Base-by-base conservation (phyloP, 1,139 yeast genomes). In the Kurtzmaniella quercitrusa region DNA sequence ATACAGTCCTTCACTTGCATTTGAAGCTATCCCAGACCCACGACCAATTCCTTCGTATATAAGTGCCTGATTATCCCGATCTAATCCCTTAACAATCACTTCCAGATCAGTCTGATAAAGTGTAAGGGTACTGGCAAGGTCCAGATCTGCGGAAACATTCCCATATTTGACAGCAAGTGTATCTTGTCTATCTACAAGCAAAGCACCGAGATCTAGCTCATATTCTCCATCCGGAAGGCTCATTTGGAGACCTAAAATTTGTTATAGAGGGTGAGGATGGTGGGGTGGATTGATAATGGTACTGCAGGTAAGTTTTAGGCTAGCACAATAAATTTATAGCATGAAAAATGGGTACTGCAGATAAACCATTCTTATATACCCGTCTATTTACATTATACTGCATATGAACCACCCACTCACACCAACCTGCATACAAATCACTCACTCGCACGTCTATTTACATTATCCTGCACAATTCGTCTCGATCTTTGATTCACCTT, bases 151-250 rank as follows among this genome's bases (percentile, higher is more conserved):
- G 5, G 76, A 75, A n/a, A 68, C 59, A 45, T 66, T 63, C 22
- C 75, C 76, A 49, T 71, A 71, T 21, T 76, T 57, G 28, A 72
- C 54, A 8, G 74, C 76, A 35, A 71, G 52, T 41, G 61, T 55
- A 23, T 54, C 54, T 5, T 53, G 50, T 49, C 47, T 38, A 47
- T 46, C 42, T 14, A 50, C 54, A 36, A 55, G 44, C 15, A 68
- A 53, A n/a, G 54, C 60, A 33, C 63, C 55, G 33, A 71, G 50
- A 46, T 71, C 76, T 38, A 72, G 61, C 35, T 68, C 75, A 49
- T 72, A 72, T 48, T 72, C 78, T 14, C 78, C 78, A 53, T 72
- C 76, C 9, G 70, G 66, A 37, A 68, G 50, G 12, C 57, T 50
- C 68, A 64, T 64, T 14, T 4, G n/a, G 19, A 30, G 23, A 21